Conservation (phyloP, 1,284 basidiomycete species). For the Fomitopsis pinicola region DNA sequence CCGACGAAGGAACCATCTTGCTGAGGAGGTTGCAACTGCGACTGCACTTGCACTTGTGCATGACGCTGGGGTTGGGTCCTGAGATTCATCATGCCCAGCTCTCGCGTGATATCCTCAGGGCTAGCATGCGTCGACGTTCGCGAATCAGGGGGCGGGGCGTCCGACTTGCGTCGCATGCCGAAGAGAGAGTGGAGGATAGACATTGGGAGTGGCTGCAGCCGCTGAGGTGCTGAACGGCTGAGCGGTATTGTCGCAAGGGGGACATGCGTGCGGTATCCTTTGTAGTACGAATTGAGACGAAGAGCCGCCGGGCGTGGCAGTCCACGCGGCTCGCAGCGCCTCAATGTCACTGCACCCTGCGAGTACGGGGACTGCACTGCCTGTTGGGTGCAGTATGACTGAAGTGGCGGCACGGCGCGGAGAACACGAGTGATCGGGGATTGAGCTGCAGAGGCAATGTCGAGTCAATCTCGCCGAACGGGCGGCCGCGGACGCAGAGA, state of each 20-base stretch:
- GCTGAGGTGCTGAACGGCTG: neutral
- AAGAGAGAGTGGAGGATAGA: slow-evolving; percentile 7
- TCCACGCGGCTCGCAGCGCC: neutral
- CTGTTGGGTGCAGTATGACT: neutral
- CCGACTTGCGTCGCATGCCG: slow-evolving; percentile 13
- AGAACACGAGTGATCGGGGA: neutral
- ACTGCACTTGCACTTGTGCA: neutral
- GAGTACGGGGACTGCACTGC: neutral
- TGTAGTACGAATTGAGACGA: neutral
- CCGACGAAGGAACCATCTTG: slow-evolving; percentile 23
- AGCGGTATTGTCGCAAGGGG: neutral
- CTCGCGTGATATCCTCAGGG: slow-evolving; percentile 4
- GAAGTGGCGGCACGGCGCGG: neutral
- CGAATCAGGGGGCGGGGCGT: neutral
- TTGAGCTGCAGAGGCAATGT: neutral
- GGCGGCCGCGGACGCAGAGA: neutral
- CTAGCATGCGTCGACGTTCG: slow-evolving; percentile 5
- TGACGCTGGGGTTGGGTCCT: neutral
- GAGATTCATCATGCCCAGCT: slow-evolving; percentile 11
- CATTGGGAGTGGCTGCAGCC: neutral
- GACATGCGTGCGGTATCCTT: slow-evolving; percentile 1
- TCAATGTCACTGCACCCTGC: neutral
- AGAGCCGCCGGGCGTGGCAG: slow-evolving; percentile 1
- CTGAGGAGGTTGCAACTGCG: neutral
- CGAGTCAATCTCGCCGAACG: neutral